Evolutionary conservation across 108 stramenopile genomes (phyloP), one percentile per base, ranked within the genome.

Genomic region (Aurantiochytrium sp.): DNA sequence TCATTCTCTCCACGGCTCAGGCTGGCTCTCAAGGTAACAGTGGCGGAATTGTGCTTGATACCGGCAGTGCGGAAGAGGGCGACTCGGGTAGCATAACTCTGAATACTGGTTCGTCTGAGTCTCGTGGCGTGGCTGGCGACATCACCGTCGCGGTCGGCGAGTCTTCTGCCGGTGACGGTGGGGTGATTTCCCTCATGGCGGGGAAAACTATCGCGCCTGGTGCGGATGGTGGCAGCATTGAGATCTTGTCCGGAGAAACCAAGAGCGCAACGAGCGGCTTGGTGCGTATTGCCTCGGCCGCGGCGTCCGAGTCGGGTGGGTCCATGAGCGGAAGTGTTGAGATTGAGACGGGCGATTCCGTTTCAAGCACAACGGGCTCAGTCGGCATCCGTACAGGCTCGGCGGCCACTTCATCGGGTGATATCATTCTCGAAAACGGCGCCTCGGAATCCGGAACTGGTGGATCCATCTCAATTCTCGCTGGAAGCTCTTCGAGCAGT

Each of bases 261-360:
- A 5, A 29, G 12, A 4, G 29, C 5, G 51, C 90, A 4, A 72
- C 90, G 14, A 90, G 89, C 58, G 93, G 93, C 5, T n/a, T 25
- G 8, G 59, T 93, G 23, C 49, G 8, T 14, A 91, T 93, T 21
- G 29, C 55, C 25, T 93, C 93, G 8, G 87, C 92, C 4, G 59
- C 91, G 51, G 59, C 90, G 5, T 5, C 5, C 12, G 21, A 21
- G 1, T 91, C 92, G 6, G 5, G 8, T 35, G 44, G 44, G 43
- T 92, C 92, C 5, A 88, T 60, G 10, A 89, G 49, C n/a, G 73
- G 73, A 12, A 28, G 45, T 53, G 12, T 83, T 10, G n/a, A 83
- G n/a, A 10, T 83, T n/a, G 49, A 28, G 28, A 83, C 73, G 8
- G 73, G 73, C 5, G 5, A 12, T 12, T 47, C 73, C 45, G 51